A percentile compares a stretch with the other conserved stretches of the same genome.
Conservation (phyloP, 202 grass and related monocot genomes). For the Zoysia matrella region DNA sequence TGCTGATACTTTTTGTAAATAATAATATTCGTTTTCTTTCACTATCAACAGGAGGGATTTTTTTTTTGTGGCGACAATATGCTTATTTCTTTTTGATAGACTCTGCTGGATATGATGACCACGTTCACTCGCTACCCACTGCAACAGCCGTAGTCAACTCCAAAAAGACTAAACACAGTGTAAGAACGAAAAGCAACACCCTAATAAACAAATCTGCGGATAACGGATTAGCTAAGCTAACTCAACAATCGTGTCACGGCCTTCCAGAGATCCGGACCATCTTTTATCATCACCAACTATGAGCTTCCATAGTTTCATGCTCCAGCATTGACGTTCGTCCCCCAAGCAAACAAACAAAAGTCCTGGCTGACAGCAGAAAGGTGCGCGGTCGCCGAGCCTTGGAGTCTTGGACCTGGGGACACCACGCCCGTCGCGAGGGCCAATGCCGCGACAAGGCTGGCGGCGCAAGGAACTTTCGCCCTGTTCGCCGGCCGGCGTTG, state of each 20-base stretch:
- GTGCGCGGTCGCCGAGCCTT: not conserved
- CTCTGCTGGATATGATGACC: not conserved
- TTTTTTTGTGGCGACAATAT: too few species aligned
- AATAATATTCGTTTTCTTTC: not conserved
- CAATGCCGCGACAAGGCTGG: constrained; percentile 30
- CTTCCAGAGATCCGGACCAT: constrained; percentile 20
- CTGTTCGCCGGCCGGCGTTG: not conserved
- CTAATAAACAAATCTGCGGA: not conserved
- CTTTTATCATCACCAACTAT: not conserved
- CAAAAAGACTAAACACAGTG: not conserved
- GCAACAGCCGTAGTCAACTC: too few species aligned
- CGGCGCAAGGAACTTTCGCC: not conserved
- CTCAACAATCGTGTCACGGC: constrained; percentile 37
- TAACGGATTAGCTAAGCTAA: constrained; percentile 40
- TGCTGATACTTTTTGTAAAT: not conserved
- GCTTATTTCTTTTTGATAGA: not conserved
- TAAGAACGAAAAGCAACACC: not conserved
- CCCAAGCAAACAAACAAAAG: not conserved
- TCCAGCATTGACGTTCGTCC: constrained; percentile 38
- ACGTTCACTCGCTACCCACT: too few species aligned
- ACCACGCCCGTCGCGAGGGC: constrained; percentile 31
- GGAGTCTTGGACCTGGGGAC: constrained; percentile 29
- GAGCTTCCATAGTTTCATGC: too few species aligned
- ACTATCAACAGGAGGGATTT: too few species aligned
- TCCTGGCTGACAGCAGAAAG: not conserved